Evolutionary conservation across 2,329 filamentous ascomycete genomes (phyloP).

Genomic region (Waltergamsia citrina): DNA sequence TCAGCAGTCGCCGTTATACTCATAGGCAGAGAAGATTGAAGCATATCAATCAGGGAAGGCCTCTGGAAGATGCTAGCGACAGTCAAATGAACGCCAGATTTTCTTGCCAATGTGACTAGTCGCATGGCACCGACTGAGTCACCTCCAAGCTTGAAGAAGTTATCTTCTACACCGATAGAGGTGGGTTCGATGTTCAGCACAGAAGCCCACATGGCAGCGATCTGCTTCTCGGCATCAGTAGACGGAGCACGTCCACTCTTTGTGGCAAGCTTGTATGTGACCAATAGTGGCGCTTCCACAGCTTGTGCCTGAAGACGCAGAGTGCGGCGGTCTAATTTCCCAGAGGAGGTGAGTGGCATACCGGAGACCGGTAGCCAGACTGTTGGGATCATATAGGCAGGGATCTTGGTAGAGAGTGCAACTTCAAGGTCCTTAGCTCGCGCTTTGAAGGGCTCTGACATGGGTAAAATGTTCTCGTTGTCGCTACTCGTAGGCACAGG

Average conservation of each 20-base stretch:
- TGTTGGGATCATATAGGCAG: slow-evolving; percentile 24
- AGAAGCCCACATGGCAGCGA: slow-evolving; percentile 23
- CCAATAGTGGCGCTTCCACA: background rate
- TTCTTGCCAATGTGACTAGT: slow-evolving; percentile 15
- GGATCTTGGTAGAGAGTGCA: slow-evolving; percentile 9
- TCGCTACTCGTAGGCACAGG: slow-evolving; percentile 3
- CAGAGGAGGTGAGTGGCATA: slow-evolving; percentile 6
- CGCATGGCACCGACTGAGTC: slow-evolving; percentile 27
- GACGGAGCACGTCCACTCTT: slow-evolving; percentile 4
- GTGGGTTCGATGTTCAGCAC: slow-evolving; percentile 20
- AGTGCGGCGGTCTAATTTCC: slow-evolving; percentile 5
- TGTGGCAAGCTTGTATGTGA: slow-evolving; percentile 5
- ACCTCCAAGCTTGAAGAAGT: slow-evolving; percentile 38
- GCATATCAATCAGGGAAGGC: background rate
- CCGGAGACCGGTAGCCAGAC: slow-evolving; percentile 10
- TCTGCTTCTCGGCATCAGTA: slow-evolving; percentile 7
- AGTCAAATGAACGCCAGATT: background rate
- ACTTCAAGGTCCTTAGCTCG: slow-evolving; percentile 5
- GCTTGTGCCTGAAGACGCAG: slow-evolving; percentile 5
- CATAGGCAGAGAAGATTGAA: no score
- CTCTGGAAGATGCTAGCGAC: slow-evolving; percentile 3
- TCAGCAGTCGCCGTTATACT: no score
- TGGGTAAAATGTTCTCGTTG: slow-evolving; percentile 4
- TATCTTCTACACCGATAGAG: slow-evolving; percentile 27
- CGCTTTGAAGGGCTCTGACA: slow-evolving; percentile 2